Conservation (phyloP, 305 asterid species). For the Fraxinus xanthoxyloides region DNA sequence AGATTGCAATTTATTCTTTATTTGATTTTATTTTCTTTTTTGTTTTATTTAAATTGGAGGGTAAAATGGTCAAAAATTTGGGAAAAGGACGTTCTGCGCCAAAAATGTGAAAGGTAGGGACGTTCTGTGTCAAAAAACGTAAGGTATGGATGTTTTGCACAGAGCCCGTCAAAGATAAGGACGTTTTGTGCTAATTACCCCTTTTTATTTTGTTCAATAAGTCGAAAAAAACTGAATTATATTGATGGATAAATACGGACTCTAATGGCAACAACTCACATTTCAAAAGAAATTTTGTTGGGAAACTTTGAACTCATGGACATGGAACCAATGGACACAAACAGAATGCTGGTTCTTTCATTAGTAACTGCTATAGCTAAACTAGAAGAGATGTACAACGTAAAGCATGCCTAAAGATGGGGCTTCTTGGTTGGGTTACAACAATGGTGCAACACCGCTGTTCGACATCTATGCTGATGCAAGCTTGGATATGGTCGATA, state of each 20-base stretch:
- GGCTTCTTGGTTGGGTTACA: slow-evolving; percentile 62
- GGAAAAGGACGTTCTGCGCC: too few relatives aligned
- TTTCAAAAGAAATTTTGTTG: slow-evolving; percentile 46
- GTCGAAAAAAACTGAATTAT: not conserved
- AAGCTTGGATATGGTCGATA: slow-evolving; percentile 47
- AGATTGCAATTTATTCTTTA: too few relatives aligned
- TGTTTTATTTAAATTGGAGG: too few relatives aligned
- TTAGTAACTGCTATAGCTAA: slow-evolving; percentile 60
- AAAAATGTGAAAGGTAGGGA: too few relatives aligned
- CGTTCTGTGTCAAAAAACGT: too few relatives aligned
- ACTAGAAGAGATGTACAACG: slow-evolving; percentile 52
- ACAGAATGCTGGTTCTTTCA: slow-evolving; percentile 57
- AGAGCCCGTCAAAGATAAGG: too few relatives aligned
- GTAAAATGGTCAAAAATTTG: too few relatives aligned
- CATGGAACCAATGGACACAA: slow-evolving; percentile 44
- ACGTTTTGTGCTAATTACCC: too few relatives aligned
- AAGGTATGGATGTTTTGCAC: too few relatives aligned
- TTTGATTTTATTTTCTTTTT: too few relatives aligned
- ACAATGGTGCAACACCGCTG: slow-evolving; percentile 58
- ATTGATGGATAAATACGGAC: slow-evolving; percentile 33
- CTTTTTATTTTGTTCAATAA: not conserved
- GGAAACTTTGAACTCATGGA: slow-evolving; percentile 35
- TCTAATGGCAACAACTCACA: slow-evolving; percentile 49
- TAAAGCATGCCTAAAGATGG: slow-evolving; percentile 48
- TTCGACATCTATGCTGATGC: slow-evolving; percentile 48